Percentiles rank a stretch among this genome's conserved stretches.
phyloP scores from a whole-genome alignment of 169 alveolate species.

The Eimeria necatrix region DNA sequence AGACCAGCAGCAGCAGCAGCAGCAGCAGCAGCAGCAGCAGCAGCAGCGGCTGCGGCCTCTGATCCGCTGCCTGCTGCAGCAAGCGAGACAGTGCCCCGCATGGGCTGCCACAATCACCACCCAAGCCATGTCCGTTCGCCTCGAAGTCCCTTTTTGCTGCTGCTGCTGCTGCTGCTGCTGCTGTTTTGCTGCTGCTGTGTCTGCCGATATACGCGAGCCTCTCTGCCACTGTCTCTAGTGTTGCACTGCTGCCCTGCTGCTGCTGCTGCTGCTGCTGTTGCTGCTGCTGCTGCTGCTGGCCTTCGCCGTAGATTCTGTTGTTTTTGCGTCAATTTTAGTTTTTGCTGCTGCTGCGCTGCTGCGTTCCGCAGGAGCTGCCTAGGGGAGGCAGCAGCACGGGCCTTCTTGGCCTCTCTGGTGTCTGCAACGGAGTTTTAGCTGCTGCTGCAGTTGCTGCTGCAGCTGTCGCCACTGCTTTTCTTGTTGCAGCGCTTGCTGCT shows the following conservation, averaged over 20 bases:
- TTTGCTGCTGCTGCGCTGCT: background rate
- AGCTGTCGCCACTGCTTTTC: background rate
- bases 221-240: background rate
- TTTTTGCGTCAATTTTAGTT: background rate
- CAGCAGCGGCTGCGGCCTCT: conserved; percentile 59
- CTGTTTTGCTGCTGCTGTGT: background rate
- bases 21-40: background rate
- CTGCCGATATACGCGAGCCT: background rate
- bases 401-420: conserved; percentile 27
- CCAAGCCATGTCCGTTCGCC: background rate
- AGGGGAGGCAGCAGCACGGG: conserved; percentile 4
- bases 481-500: background rate
- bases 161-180: background rate
- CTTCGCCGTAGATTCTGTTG: background rate
- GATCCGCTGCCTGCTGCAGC: conserved; percentile 52
- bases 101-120: conserved; percentile 57
- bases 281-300: background rate
- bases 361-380: background rate
- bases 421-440: conserved; percentile 3
- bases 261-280: background rate
- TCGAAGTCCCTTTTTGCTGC: background rate
- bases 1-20: background rate
- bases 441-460: conserved; percentile 25
- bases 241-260: background rate
- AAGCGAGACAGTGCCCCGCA: conserved; percentile 54